A percentile compares a stretch with the other conserved stretches of the same genome.
Evolutionary conservation across 768 basidiomycete genomes (phyloP).

Genomic region (Cystofilobasidium bisporidii): DNA sequence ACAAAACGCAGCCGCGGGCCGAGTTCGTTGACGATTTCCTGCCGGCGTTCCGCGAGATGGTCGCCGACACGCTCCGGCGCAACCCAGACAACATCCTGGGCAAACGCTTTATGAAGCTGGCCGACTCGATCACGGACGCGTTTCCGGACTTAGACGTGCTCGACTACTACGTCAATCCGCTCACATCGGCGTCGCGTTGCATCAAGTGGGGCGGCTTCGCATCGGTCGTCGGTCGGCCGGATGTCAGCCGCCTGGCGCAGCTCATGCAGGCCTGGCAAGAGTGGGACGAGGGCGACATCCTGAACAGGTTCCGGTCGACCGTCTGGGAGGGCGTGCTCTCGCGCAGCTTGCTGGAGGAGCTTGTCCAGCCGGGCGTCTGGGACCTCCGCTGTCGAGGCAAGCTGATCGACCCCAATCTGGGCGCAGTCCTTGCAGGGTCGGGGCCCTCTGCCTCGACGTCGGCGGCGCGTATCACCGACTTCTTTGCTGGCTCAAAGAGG

Average conservation of each 20-base stretch:
- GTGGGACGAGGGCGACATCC: slow-evolving; percentile 11
- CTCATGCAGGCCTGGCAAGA: slow-evolving; percentile 1
- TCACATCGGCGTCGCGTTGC: slow-evolving; percentile 45
- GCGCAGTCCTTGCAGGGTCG: not conserved
- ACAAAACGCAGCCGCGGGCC: not conserved
- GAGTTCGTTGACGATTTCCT: slow-evolving; percentile 34
- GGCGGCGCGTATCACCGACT: slow-evolving; percentile 1
- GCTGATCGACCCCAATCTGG: not conserved
- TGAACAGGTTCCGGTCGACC: not conserved
- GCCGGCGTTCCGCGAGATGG: slow-evolving; percentile 25
- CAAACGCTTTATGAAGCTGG: slow-evolving; percentile 55
- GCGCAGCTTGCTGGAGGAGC: slow-evolving; percentile 7
- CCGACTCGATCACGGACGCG: slow-evolving; percentile 50
- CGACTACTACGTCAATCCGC: slow-evolving; percentile 64
- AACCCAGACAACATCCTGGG: slow-evolving; percentile 49
- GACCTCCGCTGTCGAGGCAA: not conserved
- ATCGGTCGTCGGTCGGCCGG: not conserved
- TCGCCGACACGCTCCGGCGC: slow-evolving; percentile 40
- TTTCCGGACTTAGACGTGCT: slow-evolving; percentile 69
- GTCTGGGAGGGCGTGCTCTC: slow-evolving; percentile 17
- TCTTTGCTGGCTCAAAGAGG: not conserved
- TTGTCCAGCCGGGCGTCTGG: slow-evolving; percentile 13
- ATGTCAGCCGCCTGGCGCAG: not conserved
- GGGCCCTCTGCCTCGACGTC: not conserved
- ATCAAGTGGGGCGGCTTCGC: slow-evolving; percentile 24